Percentiles rank a stretch among this genome's conserved stretches.
phyloP scores from a whole-genome alignment of 495 filamentous ascomycete species.

The Lepidopterella palustris region DNA sequence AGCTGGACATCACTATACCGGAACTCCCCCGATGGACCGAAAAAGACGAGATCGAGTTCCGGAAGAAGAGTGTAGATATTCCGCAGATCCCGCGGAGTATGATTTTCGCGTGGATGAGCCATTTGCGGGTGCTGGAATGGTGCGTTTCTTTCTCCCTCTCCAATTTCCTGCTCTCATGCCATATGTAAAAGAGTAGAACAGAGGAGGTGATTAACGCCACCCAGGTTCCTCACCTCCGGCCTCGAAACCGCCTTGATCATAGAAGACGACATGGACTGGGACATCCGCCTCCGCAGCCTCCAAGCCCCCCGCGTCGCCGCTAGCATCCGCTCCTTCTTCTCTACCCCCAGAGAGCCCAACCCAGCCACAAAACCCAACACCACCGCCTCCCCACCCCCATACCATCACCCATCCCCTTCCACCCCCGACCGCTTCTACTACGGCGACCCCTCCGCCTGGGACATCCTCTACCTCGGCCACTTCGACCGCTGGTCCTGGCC shows the following conservation, averaged over 20 bases:
- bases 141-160: not conserved
- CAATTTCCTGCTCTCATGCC: not conserved
- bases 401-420: not conserved
- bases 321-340: constrained; percentile 23
- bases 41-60: constrained; percentile 18
- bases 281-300: constrained; percentile 29
- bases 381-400: not conserved
- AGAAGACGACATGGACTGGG: constrained; percentile 44
- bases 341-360: too few relatives aligned
- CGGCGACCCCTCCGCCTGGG: constrained; percentile 33
- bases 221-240: constrained; percentile 33
- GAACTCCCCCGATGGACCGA: constrained; percentile 32
- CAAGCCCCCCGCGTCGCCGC: constrained; percentile 28
- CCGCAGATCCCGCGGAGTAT: constrained; percentile 19
- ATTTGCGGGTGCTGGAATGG: constrained; percentile 33
- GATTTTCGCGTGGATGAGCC: constrained; percentile 31
- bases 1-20: constrained; percentile 32
- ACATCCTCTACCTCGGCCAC: constrained; percentile 41
- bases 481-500: constrained; percentile 36
- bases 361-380: not conserved
- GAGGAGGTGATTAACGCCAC: not conserved
- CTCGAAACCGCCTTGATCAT: constrained; percentile 40
- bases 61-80: constrained; percentile 4
- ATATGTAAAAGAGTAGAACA: not conserved
- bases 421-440: constrained; percentile 16